Percentiles rank a stretch among this genome's conserved stretches.
Conservation (phyloP, 2,329 filamentous ascomycete genomes). For the Calonectria montana region DNA sequence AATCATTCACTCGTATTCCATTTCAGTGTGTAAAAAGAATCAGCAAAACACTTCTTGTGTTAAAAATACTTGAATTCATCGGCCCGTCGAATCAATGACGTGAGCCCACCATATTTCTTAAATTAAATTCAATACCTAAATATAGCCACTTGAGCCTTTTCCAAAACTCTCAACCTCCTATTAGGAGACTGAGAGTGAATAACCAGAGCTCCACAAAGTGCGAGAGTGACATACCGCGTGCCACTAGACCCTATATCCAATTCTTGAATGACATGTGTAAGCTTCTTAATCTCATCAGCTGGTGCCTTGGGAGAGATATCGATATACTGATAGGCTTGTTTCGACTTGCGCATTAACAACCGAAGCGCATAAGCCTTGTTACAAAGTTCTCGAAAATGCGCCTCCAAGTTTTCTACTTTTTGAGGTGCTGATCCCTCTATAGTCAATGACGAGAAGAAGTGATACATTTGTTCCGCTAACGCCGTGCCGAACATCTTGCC, state of each 20-base stretch:
- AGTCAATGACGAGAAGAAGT: neutral
- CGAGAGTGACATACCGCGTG: neutral
- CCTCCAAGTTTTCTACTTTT: neutral
- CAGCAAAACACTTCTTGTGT: no score
- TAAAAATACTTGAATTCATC: no score
- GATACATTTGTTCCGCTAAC: conserved; percentile 4
- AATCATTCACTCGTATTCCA: no score
- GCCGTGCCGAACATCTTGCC: neutral
- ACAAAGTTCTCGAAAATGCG: neutral
- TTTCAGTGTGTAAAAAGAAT: no score
- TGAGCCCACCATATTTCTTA: no score
- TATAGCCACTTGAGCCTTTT: conserved; percentile 5
- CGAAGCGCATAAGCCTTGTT: neutral
- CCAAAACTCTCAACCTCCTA: neutral
- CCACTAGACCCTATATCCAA: neutral
- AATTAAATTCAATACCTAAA: neutral
- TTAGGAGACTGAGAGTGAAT: neutral
- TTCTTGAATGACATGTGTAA: neutral
- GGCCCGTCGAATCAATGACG: no score
- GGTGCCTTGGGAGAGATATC: neutral
- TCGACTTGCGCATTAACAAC: conserved; percentile 16
- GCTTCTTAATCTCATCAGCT: neutral
- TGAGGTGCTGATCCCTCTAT: neutral
- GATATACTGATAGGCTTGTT: neutral
- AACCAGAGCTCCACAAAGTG: neutral